Conservation (phyloP, 192 early-diverging fungal genomes). For the Podila epigama region DNA sequence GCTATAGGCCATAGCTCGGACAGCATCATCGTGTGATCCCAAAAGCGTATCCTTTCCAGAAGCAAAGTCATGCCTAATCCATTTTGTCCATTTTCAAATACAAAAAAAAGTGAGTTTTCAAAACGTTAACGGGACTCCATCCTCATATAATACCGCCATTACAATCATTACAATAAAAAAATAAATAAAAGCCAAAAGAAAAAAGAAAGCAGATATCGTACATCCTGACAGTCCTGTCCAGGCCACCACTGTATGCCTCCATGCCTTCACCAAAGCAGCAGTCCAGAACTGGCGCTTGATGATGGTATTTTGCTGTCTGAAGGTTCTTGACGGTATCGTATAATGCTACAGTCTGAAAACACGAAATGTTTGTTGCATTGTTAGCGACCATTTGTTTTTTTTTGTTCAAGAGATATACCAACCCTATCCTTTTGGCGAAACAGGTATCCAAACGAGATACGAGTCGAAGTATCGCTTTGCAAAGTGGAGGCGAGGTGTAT, state of each 20-base stretch:
- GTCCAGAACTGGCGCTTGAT: constrained; percentile 80
- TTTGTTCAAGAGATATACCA: no score
- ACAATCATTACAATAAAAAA: no score
- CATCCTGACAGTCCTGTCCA: constrained; percentile 72
- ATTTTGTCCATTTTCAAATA: neutral
- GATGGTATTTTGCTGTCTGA: constrained; percentile 61
- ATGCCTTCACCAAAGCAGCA: constrained; percentile 71
- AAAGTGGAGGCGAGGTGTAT: no score
- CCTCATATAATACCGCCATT: no score
- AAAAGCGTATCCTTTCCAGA: constrained; percentile 63
- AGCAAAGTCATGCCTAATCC: constrained; percentile 67
- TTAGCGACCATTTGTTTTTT: no score
- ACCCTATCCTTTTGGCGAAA: no score
- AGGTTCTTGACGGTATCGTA: constrained; percentile 79
- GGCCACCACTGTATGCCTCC: constrained; percentile 75
- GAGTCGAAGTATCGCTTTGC: no score
- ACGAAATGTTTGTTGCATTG: no score
- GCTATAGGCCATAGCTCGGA: constrained; percentile 72
- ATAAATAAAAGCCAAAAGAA: neutral
- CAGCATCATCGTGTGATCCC: constrained; percentile 83
- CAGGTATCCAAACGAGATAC: no score
- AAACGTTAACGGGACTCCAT: neutral
- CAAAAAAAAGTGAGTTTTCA: neutral
- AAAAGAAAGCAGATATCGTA: constrained; percentile 36
- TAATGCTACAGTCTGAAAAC: constrained; percentile 74